These are phyloP conservation scores for Phytophthora capsici DNA, from an alignment of 352 stramenopile genomes.

Conservation along the genomic window DNA sequence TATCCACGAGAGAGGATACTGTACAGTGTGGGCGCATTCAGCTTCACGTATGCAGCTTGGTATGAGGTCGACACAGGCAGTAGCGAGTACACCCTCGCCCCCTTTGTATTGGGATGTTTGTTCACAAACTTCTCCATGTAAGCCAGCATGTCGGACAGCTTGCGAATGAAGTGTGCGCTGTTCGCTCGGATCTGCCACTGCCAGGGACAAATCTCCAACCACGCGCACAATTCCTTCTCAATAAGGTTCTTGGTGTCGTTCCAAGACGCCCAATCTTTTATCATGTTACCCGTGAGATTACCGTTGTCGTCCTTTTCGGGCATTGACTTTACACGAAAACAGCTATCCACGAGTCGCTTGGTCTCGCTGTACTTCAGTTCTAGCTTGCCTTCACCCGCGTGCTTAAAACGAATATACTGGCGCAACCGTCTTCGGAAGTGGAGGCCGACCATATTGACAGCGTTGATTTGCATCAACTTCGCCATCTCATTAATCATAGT, in stretches of 20 bases:
- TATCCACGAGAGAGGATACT: constrained; percentile 10
- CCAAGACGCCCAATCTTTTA: constrained; percentile 9
- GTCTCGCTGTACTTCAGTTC: constrained; percentile 8
- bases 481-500: background rate
- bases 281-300: background rate
- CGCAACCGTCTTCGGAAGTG: constrained; percentile 21
- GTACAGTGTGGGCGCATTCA: constrained; percentile 21
- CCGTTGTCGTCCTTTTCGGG: background rate
- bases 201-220: constrained; percentile 9
- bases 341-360: constrained; percentile 2
- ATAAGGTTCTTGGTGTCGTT: background rate
- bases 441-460: constrained; percentile 16
- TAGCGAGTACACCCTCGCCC: constrained; percentile 14
- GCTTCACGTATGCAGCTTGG: constrained; percentile 6
- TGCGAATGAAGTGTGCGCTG: constrained; percentile 10
- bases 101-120: constrained; percentile 8
- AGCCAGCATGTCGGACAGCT: constrained; percentile 14
- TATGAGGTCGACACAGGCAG: constrained; percentile 14
- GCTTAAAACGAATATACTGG: constrained; percentile 1
- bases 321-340: constrained; percentile 3
- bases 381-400: background rate
- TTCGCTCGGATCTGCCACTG: constrained; percentile 1
- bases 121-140: constrained; percentile 19
- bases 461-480: constrained; percentile 13
- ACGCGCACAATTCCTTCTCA: constrained; percentile 14